These are phyloP conservation scores for Acanthamoeba castellanii DNA, from an alignment of 208 protist species.

Conservation along the genomic window DNA sequence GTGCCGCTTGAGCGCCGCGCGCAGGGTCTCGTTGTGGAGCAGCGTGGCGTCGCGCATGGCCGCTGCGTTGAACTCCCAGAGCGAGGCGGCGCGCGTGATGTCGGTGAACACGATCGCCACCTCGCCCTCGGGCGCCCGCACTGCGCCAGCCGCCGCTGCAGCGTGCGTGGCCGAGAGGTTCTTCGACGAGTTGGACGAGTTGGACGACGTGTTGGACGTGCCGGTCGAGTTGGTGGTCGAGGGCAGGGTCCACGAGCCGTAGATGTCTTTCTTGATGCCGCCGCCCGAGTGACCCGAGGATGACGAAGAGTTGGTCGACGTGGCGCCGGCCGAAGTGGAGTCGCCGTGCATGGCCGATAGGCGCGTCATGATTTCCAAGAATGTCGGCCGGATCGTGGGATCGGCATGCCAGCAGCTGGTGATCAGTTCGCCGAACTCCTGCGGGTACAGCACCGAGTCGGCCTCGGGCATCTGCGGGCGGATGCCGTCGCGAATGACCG, in stretches of 20 bases:
- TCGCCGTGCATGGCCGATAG: slow-evolving; percentile 8
- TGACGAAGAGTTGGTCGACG: not conserved
- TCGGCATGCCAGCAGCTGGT: slow-evolving; percentile 23
- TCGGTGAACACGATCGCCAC: slow-evolving; percentile 64
- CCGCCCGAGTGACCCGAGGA: not conserved
- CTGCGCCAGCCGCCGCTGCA: not conserved
- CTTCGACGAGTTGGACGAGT: not conserved
- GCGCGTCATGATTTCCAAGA: slow-evolving; percentile 60
- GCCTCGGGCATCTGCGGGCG: not conserved
- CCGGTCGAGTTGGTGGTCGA: not conserved
- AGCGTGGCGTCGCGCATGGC: slow-evolving; percentile 73
- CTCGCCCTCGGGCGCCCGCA: not conserved
- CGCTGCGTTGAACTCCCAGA: slow-evolving; percentile 66
- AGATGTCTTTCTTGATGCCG: not conserved
- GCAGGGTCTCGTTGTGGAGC: slow-evolving; percentile 63
- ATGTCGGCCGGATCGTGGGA: not conserved
- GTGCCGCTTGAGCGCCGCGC: not conserved
- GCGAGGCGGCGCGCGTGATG: slow-evolving; percentile 58
- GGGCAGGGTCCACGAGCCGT: slow-evolving; percentile 30
- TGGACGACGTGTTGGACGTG: not conserved
- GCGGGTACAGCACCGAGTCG: not conserved
- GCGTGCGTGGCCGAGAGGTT: not conserved
- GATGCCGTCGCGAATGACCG: slow-evolving; percentile 13
- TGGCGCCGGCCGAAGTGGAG: not conserved
- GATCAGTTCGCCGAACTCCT: slow-evolving; percentile 24